Conservation (phyloP, 2,329 filamentous ascomycete genomes). For the Aspergillus spinulosporus region DNA sequence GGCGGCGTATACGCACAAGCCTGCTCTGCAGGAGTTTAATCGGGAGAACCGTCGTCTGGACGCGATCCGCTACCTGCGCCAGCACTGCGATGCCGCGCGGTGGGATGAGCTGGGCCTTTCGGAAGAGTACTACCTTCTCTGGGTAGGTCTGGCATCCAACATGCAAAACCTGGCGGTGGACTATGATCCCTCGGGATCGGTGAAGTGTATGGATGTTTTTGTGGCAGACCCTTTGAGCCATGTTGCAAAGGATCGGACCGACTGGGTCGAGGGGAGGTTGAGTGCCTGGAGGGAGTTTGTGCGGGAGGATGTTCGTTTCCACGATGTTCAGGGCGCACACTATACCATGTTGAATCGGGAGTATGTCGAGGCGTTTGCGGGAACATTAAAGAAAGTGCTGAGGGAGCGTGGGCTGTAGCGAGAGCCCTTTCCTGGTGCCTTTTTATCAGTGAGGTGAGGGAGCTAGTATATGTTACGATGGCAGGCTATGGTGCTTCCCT, state of each 20-base stretch:
- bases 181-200: neutral
- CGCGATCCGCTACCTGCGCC: neutral
- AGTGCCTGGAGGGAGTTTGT: constrained; percentile 40
- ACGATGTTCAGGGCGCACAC: constrained; percentile 41
- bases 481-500: too few species aligned
- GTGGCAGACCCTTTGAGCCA: neutral
- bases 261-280: neutral
- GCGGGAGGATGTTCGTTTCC: constrained; percentile 27
- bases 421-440: too few species aligned
- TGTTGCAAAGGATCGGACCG: neutral
- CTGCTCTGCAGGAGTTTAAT: neutral
- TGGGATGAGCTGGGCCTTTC: constrained; percentile 25
- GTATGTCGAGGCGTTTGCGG: constrained; percentile 38
- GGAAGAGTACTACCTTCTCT: constrained; percentile 30
- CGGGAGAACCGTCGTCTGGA: neutral
- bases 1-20: neutral
- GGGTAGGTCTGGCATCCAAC: constrained; percentile 34
- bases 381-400: constrained; percentile 10
- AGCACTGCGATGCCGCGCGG: neutral
- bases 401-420: neutral
- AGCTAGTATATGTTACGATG: too few species aligned
- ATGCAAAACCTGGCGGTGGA: constrained; percentile 12
- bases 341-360: constrained; percentile 44
- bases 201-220: neutral
- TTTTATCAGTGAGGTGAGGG: too few species aligned